These are phyloP conservation scores for Phaeoacremonium minimum DNA, from an alignment of 2,329 filamentous ascomycete species.

Conservation along the genomic window DNA sequence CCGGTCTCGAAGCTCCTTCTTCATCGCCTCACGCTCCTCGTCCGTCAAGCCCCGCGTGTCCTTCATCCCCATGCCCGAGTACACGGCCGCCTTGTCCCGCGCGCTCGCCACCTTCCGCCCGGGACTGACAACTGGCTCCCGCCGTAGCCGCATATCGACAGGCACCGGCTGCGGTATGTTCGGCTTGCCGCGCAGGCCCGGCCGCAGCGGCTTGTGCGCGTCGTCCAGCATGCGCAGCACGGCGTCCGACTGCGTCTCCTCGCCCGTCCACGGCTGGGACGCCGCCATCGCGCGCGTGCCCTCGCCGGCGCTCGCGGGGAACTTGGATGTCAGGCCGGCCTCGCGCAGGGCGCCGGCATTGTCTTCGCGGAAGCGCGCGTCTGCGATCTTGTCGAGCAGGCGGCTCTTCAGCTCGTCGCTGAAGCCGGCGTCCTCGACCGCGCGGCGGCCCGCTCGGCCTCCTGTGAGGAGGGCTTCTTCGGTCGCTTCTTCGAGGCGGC, in stretches of 20 bases:
- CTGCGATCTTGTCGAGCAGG: conserved; percentile 52
- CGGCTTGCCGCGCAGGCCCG: conserved; percentile 40
- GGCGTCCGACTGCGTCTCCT: conserved; percentile 69
- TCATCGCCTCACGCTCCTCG: conserved; percentile 67
- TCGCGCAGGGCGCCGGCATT: conserved; percentile 43
- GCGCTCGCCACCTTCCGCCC: conserved; percentile 49
- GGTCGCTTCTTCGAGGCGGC: conserved; percentile 57
- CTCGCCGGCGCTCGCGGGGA: conserved; percentile 56
- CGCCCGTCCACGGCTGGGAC: conserved; percentile 71
- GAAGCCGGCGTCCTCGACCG: conserved; percentile 60
- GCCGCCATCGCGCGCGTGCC: conserved; percentile 66
- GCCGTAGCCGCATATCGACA: conserved; percentile 48
- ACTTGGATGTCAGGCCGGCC: conserved; percentile 24
- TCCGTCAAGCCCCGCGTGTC: conserved; percentile 55
- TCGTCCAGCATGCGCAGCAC: conserved; percentile 83
- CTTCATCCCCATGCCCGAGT: conserved; percentile 42
- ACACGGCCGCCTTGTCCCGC: conserved; percentile 52
- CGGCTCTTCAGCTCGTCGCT: conserved; percentile 57
- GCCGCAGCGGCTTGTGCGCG: conserved; percentile 64
- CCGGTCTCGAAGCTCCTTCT: conserved; percentile 72
- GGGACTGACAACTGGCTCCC: conserved; percentile 29
- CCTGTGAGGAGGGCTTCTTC: conserved; percentile 57
- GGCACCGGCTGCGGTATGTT: conserved; percentile 36
- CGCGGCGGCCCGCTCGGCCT: conserved; percentile 53
- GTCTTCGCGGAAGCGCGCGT: conserved; percentile 49